Evolutionary conservation across 164 flowering plant species (phyloP).

Genomic region (Vitis cinerea): DNA sequence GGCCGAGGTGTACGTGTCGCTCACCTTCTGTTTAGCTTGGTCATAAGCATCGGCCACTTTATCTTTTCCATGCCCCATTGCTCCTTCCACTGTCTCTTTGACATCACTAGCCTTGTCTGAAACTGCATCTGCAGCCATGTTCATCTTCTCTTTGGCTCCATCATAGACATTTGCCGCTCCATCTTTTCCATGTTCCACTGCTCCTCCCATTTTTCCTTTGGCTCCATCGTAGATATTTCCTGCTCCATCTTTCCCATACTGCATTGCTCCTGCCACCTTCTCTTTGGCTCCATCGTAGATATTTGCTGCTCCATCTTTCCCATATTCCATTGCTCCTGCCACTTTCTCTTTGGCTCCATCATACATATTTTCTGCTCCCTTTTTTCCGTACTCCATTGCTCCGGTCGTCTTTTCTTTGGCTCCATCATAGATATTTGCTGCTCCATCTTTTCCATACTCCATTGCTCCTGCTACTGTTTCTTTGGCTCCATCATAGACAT

Average conservation of each 20-base stretch:
- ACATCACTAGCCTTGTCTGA: constrained; percentile 9
- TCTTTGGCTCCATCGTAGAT: constrained; percentile 1
- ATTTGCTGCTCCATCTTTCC: constrained; percentile 5
- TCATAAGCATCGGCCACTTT: constrained; percentile 10
- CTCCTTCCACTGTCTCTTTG: constrained; percentile 5
- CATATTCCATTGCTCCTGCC: constrained; percentile 9
- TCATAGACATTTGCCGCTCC: constrained; percentile 8
- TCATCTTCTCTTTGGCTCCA: constrained; percentile 7
- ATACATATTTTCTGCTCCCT: too few relatives aligned
- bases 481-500: neutral
- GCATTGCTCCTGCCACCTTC: constrained; percentile 3
- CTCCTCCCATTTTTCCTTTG: constrained; percentile 3
- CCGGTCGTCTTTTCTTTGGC: neutral
- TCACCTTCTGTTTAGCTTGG: constrained; percentile 8
- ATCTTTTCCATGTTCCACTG: constrained; percentile 10
- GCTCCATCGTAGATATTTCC: neutral
- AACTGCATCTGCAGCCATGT: constrained; percentile 18
- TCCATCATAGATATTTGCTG: constrained; percentile 3
- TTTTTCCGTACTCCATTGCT: constrained; percentile 9
- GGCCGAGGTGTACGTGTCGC: constrained; percentile 23
- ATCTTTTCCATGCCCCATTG: constrained; percentile 6
- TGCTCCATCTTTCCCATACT: constrained; percentile 7
- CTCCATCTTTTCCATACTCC: constrained; percentile 10
- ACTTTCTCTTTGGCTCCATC: constrained; percentile 19
- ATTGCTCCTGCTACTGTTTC: constrained; percentile 10